phyloP scores from a whole-genome alignment of 2,329 filamentous ascomycete genomes.

The Fusarium protoensiforme region DNA sequence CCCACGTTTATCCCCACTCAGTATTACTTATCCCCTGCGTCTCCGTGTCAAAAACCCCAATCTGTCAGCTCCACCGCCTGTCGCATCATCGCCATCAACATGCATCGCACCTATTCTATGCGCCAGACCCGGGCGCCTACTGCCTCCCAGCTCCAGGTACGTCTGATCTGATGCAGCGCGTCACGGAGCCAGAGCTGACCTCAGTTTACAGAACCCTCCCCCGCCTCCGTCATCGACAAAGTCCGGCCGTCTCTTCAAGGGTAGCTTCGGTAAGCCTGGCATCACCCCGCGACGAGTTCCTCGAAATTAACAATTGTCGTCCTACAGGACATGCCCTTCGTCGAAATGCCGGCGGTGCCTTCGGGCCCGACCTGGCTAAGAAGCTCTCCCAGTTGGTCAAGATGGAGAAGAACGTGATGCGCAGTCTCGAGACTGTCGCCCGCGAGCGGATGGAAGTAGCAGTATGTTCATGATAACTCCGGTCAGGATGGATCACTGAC shows the following conservation, averaged over 20 bases:
- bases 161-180: conserved; percentile 16
- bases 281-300: neutral
- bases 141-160: conserved; percentile 77
- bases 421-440: conserved; percentile 93
- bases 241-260: conserved; percentile 85
- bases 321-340: conserved; percentile 73
- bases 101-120: conserved; percentile 99
- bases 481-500: conserved; percentile 14
- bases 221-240: conserved; percentile 94
- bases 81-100: conserved; percentile 56
- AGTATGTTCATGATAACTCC: conserved; percentile 66
- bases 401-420: conserved; percentile 99
- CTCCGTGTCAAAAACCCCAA: conserved; percentile 20
- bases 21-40: conserved; percentile 33
- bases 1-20: conserved; percentile 34
- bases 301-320: conserved; percentile 13
- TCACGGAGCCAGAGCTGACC: conserved; percentile 15
- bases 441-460: conserved; percentile 98
- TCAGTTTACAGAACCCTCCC: conserved; percentile 80
- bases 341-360: conserved; percentile 79
- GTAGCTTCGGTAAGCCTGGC: conserved; percentile 78
- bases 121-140: conserved; percentile 96
- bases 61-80: conserved; percentile 35
- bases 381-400: conserved; percentile 98
- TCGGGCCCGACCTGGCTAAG: conserved; percentile 89